Evolutionary conservation across 306 rosid genomes (phyloP).

Genomic region (Fragaria ananassa): DNA sequence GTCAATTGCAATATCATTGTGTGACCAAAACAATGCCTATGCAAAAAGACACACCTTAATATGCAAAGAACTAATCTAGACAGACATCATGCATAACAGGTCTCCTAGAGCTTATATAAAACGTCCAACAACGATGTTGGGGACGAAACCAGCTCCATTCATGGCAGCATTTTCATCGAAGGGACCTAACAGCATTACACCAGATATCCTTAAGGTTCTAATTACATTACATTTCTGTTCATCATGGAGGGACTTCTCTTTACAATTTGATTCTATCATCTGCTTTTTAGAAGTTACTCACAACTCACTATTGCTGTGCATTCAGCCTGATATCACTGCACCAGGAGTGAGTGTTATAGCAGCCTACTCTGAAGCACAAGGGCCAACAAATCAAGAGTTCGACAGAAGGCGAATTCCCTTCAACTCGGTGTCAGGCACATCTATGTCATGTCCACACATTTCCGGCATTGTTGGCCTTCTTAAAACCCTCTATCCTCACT

Average conservation of each 20-base stretch:
- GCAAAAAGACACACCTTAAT: not conserved
- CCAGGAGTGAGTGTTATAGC: conserved; percentile 92
- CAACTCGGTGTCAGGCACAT: conserved; percentile 84
- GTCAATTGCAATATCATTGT: not conserved
- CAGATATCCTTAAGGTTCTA: conserved; percentile 80
- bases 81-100: conserved; percentile 30
- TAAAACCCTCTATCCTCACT: conserved; percentile 62
- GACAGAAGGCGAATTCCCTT: conserved; percentile 56
- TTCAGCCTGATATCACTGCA: conserved; percentile 93
- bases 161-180: conserved; percentile 96
- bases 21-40: not conserved
- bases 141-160: conserved; percentile 76
- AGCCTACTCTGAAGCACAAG: conserved; percentile 70
- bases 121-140: conserved; percentile 47
- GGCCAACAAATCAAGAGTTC: conserved; percentile 66
- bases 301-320: conserved; percentile 8
- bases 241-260: not conserved
- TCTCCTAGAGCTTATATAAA: conserved; percentile 63
- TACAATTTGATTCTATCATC: not conserved
- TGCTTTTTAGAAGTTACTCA: not conserved
- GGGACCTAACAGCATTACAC: conserved; percentile 67
- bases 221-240: not conserved
- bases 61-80: not conserved
- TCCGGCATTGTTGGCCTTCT: conserved; percentile 74
- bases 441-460: conserved; percentile 95